A percentile compares a stretch with the other conserved stretches of the same genome.
These are phyloP conservation scores for Eimeria acervulina DNA, from an alignment of 169 alveolate genomes.

Conservation along the genomic window DNA sequence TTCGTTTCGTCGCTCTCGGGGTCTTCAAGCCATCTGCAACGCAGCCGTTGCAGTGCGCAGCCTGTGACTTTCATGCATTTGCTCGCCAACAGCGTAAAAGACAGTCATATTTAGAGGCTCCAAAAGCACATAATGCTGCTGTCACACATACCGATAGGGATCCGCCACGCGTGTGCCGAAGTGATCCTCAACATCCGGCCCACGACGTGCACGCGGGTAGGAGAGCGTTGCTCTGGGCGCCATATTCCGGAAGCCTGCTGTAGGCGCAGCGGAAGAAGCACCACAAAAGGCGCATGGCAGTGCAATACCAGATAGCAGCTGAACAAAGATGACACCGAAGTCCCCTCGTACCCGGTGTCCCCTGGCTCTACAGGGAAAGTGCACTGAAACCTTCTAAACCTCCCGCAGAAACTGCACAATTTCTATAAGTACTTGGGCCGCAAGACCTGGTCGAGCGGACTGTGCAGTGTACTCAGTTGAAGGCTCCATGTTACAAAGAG, in stretches of 20 bases:
- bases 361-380: not conserved
- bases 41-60: not conserved
- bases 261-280: not conserved
- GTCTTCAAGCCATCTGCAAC: slow-evolving; percentile 78
- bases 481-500: not conserved
- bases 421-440: not conserved
- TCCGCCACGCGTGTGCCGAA: slow-evolving; percentile 75
- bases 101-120: not conserved
- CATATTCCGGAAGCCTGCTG: not conserved
- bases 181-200: slow-evolving; percentile 37
- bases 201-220: slow-evolving; percentile 38
- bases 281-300: not conserved
- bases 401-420: not conserved
- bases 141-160: slow-evolving; percentile 44
- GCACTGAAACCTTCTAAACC: not conserved
- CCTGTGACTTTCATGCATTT: not conserved
- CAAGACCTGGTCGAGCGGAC: not conserved
- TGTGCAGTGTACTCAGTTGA: not conserved
- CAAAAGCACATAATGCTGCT: not conserved
- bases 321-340: not conserved
- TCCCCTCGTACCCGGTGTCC: not conserved
- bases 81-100: not conserved
- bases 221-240: not conserved
- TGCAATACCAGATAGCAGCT: not conserved
- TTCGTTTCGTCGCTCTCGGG: slow-evolving; percentile 81